phyloP scores from a whole-genome alignment of 2,329 filamentous ascomycete genomes.

The Claviceps sp. region DNA sequence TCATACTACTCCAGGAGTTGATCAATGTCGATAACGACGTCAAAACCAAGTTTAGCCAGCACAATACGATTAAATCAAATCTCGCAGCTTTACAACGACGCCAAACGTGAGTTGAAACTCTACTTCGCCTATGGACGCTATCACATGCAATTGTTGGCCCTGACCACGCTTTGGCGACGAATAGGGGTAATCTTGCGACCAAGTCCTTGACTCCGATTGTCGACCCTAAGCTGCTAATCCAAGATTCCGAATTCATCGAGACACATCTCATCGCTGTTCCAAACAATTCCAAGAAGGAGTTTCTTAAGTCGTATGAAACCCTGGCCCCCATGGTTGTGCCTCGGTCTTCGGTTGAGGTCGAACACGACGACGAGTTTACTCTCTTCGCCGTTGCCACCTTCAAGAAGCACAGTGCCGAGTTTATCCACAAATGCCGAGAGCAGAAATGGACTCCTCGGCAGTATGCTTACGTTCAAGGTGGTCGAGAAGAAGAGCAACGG shows the following conservation, averaged over 20 bases:
- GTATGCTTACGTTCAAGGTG: conserved; percentile 84
- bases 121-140: not conserved
- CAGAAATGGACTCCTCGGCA: conserved; percentile 90
- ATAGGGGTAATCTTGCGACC: conserved; percentile 79
- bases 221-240: conserved; percentile 64
- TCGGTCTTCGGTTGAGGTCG: conserved; percentile 66
- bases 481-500: conserved; percentile 74
- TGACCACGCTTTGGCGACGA: not conserved
- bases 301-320: conserved; percentile 79
- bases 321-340: conserved; percentile 86
- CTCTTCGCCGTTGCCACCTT: conserved; percentile 85
- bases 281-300: conserved; percentile 68
- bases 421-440: conserved; percentile 83
- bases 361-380: conserved; percentile 78
- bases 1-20: conserved; percentile 50
- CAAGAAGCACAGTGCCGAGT: conserved; percentile 80
- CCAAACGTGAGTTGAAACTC: conserved; percentile 52
- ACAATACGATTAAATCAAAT: conserved; percentile 80
- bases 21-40: conserved; percentile 90
- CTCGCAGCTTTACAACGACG: conserved; percentile 70
- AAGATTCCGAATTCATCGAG: conserved; percentile 91
- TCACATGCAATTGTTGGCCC: not conserved
- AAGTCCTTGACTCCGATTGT: conserved; percentile 88
- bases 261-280: conserved; percentile 90
- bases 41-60: conserved; percentile 86